These are phyloP conservation scores for Coemansia sp. DNA, from an alignment of 192 early-diverging fungal genomes.

Conservation along the genomic window DNA sequence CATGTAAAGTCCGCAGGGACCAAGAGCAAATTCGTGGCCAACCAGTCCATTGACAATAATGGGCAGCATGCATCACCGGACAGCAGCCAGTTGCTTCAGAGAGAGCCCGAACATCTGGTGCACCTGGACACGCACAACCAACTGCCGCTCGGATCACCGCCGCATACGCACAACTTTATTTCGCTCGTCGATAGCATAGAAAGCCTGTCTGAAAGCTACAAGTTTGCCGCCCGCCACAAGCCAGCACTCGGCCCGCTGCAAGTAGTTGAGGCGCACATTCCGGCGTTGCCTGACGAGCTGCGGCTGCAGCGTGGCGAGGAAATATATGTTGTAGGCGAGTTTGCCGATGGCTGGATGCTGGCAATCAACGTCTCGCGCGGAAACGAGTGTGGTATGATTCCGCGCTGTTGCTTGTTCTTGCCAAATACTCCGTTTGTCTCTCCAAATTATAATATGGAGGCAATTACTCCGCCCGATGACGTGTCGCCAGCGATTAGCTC, in stretches of 20 bases:
- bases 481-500: neutral
- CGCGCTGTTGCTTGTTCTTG: constrained; percentile 49
- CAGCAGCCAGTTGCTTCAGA: neutral
- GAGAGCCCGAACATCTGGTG: neutral
- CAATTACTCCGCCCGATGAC: constrained; percentile 2
- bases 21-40: neutral
- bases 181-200: constrained; percentile 37
- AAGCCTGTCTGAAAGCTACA: constrained; percentile 48
- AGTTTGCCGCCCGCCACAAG: constrained; percentile 46
- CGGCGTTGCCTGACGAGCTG: constrained; percentile 40
- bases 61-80: neutral
- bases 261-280: constrained; percentile 32
- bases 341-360: constrained; percentile 52
- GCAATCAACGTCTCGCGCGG: constrained; percentile 31
- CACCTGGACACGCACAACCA: neutral
- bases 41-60: neutral
- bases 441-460: constrained; percentile 7
- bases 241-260: constrained; percentile 40
- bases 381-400: constrained; percentile 47
- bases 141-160: constrained; percentile 1
- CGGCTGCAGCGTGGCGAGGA: constrained; percentile 19
- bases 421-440: constrained; percentile 43
- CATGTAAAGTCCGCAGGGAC: neutral
- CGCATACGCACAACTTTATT: constrained; percentile 6
- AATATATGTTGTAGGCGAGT: constrained; percentile 43